Evolutionary conservation across 2,329 filamentous ascomycete genomes (phyloP), one percentile per base, ranked within the genome.

Genomic region (Dothideomycetidae sp.): DNA sequence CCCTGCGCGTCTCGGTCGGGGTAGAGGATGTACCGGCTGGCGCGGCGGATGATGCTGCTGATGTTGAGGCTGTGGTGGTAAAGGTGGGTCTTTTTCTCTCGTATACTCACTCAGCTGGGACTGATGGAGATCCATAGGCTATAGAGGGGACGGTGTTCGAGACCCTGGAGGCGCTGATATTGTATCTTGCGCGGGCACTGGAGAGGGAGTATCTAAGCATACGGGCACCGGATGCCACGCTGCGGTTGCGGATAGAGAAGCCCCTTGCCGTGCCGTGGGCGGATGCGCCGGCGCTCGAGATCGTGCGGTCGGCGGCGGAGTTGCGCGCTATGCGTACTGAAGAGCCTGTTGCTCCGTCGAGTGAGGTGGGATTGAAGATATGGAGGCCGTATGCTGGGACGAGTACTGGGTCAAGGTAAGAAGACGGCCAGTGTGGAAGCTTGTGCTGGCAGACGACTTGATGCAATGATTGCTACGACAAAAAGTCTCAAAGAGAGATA

Each of bases 201-300:
- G 39, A 45, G 31, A 42, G 43, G 26, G 42, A 41, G 29, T 55
- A 58, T 45, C 56, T 62, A 29, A 41, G 42, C 45, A 36, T 9
- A 38, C 41, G 39, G 5, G 40, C 55, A 26, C 46, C 54, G 10
- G 60, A 61, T 10, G 68, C 69, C 57, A 64, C 64, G 40, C 60
- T 85, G 35, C 68, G 64, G 42, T 65, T 85, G 26, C 61, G 63
- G 15, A 59, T 85, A 36, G 74, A 76, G 56, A 85, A 85, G 59
- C 81, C 81, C 2, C 73, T 77, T 10, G 81, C 81, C 0, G 75
- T 85, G 13, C 70, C 74, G 0, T 71, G 79, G 48, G 81, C 81
- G 2, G 79, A 83, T 45, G 76, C 74, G 9, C 78, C 80, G 0
- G 66, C 68, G 3, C 73, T 85, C 4, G 77, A 83, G 53, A 64